Conservation (phyloP, 768 basidiomycete genomes). For the Boletus eberwhitei region DNA sequence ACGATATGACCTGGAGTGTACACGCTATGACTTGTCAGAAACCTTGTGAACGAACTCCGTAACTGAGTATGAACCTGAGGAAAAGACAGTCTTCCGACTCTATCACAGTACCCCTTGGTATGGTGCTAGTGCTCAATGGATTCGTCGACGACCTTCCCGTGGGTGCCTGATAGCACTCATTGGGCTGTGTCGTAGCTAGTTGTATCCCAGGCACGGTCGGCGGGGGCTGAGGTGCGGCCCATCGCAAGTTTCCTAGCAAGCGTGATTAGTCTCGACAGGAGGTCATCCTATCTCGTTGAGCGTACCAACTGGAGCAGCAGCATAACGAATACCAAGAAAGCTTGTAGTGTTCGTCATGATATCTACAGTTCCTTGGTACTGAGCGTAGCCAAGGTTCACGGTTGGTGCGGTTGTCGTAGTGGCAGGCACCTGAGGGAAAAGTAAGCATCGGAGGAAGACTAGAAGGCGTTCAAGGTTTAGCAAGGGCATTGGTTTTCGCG, state of each 20-base stretch:
- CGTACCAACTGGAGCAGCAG: conserved; percentile 6
- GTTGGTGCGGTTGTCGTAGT: background rate
- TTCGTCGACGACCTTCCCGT: background rate
- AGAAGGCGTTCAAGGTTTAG: background rate
- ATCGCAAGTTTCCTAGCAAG: conserved; percentile 4
- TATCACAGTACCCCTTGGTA: background rate
- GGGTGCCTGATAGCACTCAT: background rate
- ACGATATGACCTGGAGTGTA: background rate
- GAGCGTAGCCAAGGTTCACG: conserved; percentile 5
- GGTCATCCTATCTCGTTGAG: background rate
- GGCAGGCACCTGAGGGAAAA: background rate
- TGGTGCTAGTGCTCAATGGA: background rate
- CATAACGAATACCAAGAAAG: conserved; percentile 5
- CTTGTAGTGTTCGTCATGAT: background rate
- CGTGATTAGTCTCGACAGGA: background rate
- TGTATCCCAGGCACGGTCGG: background rate
- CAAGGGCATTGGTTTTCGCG: background rate
- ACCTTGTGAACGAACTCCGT: background rate
- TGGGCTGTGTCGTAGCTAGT: background rate
- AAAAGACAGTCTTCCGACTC: conserved; percentile 7
- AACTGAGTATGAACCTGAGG: background rate
- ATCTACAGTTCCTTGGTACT: conserved; percentile 2
- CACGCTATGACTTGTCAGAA: background rate
- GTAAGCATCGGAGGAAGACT: background rate
- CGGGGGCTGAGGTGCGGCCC: conserved; percentile 1